phyloP scores from a whole-genome alignment of 1,139 yeast genomes.

The Geotrichum aggregatum region DNA sequence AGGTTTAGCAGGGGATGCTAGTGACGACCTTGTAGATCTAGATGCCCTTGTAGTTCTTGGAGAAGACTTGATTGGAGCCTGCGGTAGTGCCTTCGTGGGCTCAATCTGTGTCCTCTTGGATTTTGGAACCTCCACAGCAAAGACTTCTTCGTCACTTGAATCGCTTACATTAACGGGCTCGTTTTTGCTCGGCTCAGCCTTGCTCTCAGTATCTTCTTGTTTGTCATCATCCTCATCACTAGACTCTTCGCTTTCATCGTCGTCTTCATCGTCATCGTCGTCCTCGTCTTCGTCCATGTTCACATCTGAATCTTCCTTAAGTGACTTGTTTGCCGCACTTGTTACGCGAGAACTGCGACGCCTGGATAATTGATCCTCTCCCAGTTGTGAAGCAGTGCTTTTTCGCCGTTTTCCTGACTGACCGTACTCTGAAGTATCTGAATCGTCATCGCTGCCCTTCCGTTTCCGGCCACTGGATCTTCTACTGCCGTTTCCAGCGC shows the following conservation, averaged over 20 bases:
- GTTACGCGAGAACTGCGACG: slow-evolving; percentile 12
- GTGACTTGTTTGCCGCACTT: slow-evolving; percentile 4
- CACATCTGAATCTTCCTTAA: slow-evolving; percentile 24
- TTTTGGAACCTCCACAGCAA: too few relatives aligned
- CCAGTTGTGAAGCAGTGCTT: background rate
- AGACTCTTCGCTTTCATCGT: slow-evolving; percentile 24
- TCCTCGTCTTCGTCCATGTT: slow-evolving; percentile 28
- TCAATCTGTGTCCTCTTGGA: too few relatives aligned
- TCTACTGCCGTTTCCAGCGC: slow-evolving; percentile 2
- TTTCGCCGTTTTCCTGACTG: background rate
- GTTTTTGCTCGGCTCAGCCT: background rate
- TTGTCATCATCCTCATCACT: slow-evolving; percentile 28
- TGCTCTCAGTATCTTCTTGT: background rate
- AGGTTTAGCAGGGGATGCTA: background rate
- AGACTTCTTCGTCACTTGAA: too few relatives aligned
- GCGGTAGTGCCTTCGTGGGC: background rate
- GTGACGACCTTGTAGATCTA: background rate
- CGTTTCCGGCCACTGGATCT: background rate
- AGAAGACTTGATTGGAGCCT: background rate
- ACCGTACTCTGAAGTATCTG: slow-evolving; percentile 4
- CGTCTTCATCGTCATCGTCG: slow-evolving; percentile 27
- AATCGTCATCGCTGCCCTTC: slow-evolving; percentile 1
- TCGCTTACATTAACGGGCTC: too few relatives aligned
- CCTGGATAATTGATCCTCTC: background rate
- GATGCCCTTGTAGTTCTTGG: background rate